Conservation (phyloP, 192 early-diverging fungal species). For the Coemansia sp. region DNA sequence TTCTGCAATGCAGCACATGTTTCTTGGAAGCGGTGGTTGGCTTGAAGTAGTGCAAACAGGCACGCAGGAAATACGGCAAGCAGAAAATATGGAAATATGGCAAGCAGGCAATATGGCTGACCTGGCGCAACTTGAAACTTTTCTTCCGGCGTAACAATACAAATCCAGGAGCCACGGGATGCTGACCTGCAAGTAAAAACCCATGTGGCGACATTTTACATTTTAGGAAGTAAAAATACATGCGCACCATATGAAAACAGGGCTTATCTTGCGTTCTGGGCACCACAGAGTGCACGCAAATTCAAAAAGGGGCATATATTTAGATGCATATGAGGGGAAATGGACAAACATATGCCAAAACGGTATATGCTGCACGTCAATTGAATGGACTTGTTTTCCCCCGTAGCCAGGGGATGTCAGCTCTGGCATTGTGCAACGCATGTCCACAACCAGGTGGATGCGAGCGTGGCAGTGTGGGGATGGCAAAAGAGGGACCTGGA, state of each 20-base stretch:
- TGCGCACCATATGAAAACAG: not conserved
- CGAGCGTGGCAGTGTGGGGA: constrained; percentile 2
- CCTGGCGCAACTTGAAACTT: not conserved
- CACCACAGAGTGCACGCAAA: not conserved
- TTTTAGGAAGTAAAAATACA: not conserved
- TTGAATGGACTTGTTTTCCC: not conserved
- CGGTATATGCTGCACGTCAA: not conserved
- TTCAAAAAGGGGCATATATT: not conserved
- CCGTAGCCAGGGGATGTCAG: not conserved
- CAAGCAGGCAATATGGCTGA: not conserved
- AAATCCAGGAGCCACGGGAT: too few relatives aligned
- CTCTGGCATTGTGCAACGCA: constrained; percentile 2
- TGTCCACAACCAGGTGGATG: not conserved
- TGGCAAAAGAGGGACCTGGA: not conserved
- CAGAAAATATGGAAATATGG: too few relatives aligned
- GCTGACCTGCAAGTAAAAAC: too few relatives aligned
- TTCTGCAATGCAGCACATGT: too few relatives aligned
- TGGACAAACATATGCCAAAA: constrained; percentile 1
- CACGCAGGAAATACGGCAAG: too few relatives aligned
- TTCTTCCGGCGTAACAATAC: not conserved
- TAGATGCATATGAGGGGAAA: not conserved
- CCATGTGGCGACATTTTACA: not conserved
- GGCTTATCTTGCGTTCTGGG: not conserved
- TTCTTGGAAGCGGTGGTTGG: too few relatives aligned
- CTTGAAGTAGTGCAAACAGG: too few relatives aligned